A percentile compares a stretch with the other conserved stretches of the same genome.
These are phyloP conservation scores for Didymellaceae sp. DNA, from an alignment of 2,329 filamentous ascomycete species.

Conservation along the genomic window DNA sequence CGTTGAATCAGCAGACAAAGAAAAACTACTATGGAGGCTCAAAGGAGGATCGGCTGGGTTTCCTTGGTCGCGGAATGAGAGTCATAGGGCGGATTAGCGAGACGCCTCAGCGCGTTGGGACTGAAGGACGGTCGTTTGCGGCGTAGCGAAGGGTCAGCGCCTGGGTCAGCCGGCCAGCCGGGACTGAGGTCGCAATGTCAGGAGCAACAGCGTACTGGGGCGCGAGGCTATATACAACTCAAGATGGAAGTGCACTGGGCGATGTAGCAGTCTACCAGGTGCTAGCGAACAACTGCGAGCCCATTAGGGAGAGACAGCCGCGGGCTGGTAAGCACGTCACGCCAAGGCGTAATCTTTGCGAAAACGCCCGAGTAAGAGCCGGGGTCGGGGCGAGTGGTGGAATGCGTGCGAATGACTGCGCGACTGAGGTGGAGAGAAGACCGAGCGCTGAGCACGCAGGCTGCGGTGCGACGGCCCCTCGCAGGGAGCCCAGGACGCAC, in stretches of 20 bases:
- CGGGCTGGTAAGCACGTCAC: background rate
- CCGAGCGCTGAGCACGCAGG: slow-evolving; percentile 16
- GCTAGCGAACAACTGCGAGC: background rate
- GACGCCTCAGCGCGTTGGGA: slow-evolving; percentile 15
- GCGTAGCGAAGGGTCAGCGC: slow-evolving; percentile 13
- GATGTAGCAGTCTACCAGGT: background rate
- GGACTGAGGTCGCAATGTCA: slow-evolving; percentile 10
- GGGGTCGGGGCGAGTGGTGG: slow-evolving; percentile 20
- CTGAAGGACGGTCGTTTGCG: slow-evolving; percentile 25
- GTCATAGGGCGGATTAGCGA: slow-evolving; percentile 30
- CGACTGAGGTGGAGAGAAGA: slow-evolving; percentile 12
- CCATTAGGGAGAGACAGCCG: slow-evolving; percentile 18
- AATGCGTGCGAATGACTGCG: slow-evolving; percentile 13
- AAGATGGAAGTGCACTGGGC: background rate
- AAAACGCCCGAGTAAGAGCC: slow-evolving; percentile 17
- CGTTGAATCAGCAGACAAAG: slow-evolving; percentile 13
- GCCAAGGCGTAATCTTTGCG: slow-evolving; percentile 19
- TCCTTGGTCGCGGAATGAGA: slow-evolving; percentile 26
- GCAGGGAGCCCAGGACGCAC: background rate
- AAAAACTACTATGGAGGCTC: slow-evolving; percentile 14
- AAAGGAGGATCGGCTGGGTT: slow-evolving; percentile 19
- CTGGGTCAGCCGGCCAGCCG: slow-evolving; percentile 10
- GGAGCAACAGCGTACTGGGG: background rate
- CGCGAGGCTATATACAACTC: slow-evolving; percentile 8
- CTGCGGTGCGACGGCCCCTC: slow-evolving; percentile 14